Base-by-base conservation (phyloP, 257 asterid species). In the Nicotiana benthamiana region DNA sequence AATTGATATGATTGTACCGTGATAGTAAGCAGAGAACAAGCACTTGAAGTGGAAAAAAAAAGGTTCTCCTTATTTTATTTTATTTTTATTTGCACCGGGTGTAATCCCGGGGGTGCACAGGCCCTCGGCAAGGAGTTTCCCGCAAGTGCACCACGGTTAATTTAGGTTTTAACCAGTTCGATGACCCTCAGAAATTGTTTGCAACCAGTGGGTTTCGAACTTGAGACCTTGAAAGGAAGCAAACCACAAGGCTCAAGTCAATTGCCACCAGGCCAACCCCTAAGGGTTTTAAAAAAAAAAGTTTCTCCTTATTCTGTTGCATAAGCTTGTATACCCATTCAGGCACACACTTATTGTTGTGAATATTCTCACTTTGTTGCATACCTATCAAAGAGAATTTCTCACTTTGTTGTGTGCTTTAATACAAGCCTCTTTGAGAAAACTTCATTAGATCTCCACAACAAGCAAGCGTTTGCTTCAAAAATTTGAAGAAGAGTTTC, bases 301-400 rank as follows among this genome's bases (percentile, higher is more conserved):
- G 15, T 30, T 65, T 65, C 74, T 65, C 74, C 46, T 64, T 20
- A 6, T 4, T 28, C 4, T 64, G 48, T 30, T 65, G 74, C 74
- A 16, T 65, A 65, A 65, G 27, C 52, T 24, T 48, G 24, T 48
- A 15, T 61, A 48, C 79, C 40, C 61, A 74, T 48, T 26, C 43
- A 51, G 62, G 11, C 77, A 72, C 62, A 48, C 18, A 8, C 5
- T 74, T 74, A 28, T 74, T 57, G 40, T 48, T 72, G 62, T 74
- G 62, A 46, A 48, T 74, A 74, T 74, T 74, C 79, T 15, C 62
- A 26, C 17, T 48, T 74, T 48, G 79, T 74, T 74, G 61, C 79
- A 48, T 48, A 26, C 78, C 43, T 74, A 74, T 48, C 77, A 22
- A 70, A 74, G 16, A 74, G 61, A 74, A 26, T 24, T 74, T 48